Evolutionary conservation across 305 asterid genomes (phyloP).

Genomic region (Solanum aculeatissimum): DNA sequence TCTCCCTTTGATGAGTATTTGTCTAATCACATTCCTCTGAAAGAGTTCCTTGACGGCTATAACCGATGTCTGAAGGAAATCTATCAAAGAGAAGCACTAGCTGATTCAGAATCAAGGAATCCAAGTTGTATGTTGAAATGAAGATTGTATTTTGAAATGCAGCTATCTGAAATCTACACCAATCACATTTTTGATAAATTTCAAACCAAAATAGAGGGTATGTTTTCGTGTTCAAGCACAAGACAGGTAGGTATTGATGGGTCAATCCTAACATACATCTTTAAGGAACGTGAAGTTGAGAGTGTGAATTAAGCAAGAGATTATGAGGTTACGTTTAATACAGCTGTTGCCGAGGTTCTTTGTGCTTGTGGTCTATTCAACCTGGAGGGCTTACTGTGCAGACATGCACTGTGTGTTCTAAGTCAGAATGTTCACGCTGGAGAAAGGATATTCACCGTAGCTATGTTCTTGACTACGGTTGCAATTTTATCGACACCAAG

Average conservation of each 20-base stretch:
- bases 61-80: constrained; percentile 26
- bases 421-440: constrained; percentile 40
- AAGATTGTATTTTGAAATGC: constrained; percentile 29
- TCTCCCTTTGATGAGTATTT: constrained; percentile 34
- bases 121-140: constrained; percentile 24
- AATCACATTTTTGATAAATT: constrained; percentile 21
- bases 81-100: constrained; percentile 25
- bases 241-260: constrained; percentile 27
- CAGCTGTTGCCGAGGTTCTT: constrained; percentile 19
- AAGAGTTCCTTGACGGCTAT: constrained; percentile 30
- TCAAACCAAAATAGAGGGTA: constrained; percentile 41
- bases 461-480: constrained; percentile 17
- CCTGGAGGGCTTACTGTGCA: constrained; percentile 46
- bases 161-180: constrained; percentile 38
- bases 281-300: constrained; percentile 28
- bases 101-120: constrained; percentile 33
- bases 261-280: constrained; percentile 15
- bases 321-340: constrained; percentile 37
- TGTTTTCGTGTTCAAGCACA: constrained; percentile 24
- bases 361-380: constrained; percentile 44
- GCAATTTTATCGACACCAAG: constrained; percentile 28
- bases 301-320: constrained; percentile 23
- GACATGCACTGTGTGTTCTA: constrained; percentile 40
- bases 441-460: constrained; percentile 33
- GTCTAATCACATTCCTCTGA: constrained; percentile 23